Conservation (phyloP, 148 eudicot genomes). For the Camellia granthamiana region DNA sequence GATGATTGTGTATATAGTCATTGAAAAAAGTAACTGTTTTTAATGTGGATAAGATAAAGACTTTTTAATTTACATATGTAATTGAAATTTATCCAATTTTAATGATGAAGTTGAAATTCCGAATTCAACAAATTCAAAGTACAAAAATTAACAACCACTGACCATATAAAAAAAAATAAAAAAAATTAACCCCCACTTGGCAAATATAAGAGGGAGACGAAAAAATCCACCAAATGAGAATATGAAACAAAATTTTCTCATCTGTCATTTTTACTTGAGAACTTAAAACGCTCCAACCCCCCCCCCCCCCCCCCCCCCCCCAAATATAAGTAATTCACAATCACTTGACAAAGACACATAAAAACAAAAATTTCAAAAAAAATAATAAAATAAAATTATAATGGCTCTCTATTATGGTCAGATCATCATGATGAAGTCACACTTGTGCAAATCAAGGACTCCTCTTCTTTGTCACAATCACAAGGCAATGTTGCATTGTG, state of each 20-base stretch:
- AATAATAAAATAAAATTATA: conserved; percentile 16
- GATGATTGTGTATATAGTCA: no score
- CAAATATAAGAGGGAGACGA: neutral
- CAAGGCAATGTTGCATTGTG: conserved; percentile 13
- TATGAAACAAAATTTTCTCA: conserved; percentile 12
- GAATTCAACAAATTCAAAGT: no score
- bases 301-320: neutral
- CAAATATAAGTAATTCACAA: conserved; percentile 23
- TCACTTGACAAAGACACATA: neutral
- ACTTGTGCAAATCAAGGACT: conserved; percentile 44
- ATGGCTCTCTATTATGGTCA: neutral
- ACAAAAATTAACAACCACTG: no score
- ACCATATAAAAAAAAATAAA: no score
- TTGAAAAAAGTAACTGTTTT: no score
- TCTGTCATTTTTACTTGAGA: neutral
- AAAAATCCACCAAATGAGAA: neutral
- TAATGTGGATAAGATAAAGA: no score
- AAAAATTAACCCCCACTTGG: neutral
- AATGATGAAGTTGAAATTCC: no score
- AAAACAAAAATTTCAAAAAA: neutral
- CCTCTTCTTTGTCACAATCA: conserved; percentile 27
- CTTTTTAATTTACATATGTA: no score
- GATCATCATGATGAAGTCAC: conserved; percentile 44
- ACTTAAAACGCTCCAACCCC: neutral
- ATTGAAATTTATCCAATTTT: no score